Conservation (phyloP, 2,329 filamentous ascomycete species). For the Aspergillus terreus region DNA sequence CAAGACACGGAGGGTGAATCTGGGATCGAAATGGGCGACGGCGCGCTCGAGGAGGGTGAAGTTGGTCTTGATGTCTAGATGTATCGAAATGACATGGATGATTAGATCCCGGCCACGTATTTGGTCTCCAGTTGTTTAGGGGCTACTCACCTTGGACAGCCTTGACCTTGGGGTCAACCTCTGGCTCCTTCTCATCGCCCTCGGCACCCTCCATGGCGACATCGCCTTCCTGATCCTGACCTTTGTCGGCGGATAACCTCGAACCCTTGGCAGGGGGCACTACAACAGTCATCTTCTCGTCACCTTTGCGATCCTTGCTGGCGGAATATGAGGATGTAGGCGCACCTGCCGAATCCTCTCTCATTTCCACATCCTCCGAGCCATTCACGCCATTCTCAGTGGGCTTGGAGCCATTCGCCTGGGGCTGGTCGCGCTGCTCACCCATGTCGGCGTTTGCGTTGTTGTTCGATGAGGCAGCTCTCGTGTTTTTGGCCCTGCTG, state of each 20-base stretch:
- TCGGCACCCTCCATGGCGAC: slow-evolving; percentile 63
- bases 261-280: slow-evolving; percentile 68
- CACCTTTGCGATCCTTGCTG: slow-evolving; percentile 65
- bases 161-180: slow-evolving; percentile 47
- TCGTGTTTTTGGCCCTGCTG: slow-evolving; percentile 39
- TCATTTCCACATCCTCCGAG: slow-evolving; percentile 69
- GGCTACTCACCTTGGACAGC: slow-evolving; percentile 43
- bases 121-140: neutral
- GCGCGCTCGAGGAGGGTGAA: slow-evolving; percentile 88
- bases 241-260: slow-evolving; percentile 54
- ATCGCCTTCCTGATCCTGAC: slow-evolving; percentile 64
- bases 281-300: slow-evolving; percentile 77
- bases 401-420: slow-evolving; percentile 64
- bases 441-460: slow-evolving; percentile 53
- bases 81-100: neutral
- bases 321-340: slow-evolving; percentile 53
- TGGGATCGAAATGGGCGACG: slow-evolving; percentile 86
- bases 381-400: slow-evolving; percentile 64
- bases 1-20: slow-evolving; percentile 90
- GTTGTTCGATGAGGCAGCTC: slow-evolving; percentile 33
- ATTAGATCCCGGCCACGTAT: neutral
- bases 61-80: slow-evolving; percentile 86
- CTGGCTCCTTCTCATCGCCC: slow-evolving; percentile 42
- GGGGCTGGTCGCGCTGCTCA: slow-evolving; percentile 66
- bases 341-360: slow-evolving; percentile 56